These are phyloP conservation scores for Ustilago sp. DNA, from an alignment of 1,284 basidiomycete species.

Conservation along the genomic window DNA sequence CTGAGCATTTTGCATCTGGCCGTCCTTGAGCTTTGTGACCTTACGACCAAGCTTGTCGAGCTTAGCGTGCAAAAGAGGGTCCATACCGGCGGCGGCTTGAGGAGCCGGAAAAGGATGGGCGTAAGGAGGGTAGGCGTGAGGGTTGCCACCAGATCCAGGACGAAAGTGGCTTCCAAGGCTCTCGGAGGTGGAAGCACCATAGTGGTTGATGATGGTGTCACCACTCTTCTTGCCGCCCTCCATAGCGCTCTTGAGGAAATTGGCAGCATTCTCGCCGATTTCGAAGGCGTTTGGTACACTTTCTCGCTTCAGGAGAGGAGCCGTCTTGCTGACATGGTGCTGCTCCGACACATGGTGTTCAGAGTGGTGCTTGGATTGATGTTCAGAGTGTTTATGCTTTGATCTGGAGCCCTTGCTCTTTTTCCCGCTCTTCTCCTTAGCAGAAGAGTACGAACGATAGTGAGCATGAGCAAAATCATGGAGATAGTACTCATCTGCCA, in stretches of 20 bases:
- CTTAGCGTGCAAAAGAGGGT: slow-evolving; percentile 8
- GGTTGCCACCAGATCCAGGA: neutral
- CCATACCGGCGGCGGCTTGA: neutral
- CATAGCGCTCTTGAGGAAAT: neutral
- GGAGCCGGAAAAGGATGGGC: neutral
- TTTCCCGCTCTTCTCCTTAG: neutral
- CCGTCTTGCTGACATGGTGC: neutral
- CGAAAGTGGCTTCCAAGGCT: neutral
- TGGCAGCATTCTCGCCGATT: slow-evolving; percentile 2
- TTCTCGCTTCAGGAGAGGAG: slow-evolving; percentile 10
- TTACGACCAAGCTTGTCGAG: slow-evolving; percentile 4
- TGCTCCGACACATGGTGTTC: neutral
- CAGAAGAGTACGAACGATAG: neutral
- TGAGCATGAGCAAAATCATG: slow-evolving; percentile 1
- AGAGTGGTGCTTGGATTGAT: neutral
- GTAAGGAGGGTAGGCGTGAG: slow-evolving; percentile 10
- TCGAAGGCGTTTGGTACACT: neutral
- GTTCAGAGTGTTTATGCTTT: slow-evolving; percentile 1
- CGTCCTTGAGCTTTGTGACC: slow-evolving; percentile 8
- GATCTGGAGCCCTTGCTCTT: neutral
- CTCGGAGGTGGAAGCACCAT: neutral
- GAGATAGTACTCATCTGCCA: slow-evolving; percentile 18
- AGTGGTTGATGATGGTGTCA: slow-evolving; percentile 9
- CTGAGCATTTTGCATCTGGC: neutral
- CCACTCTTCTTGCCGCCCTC: slow-evolving; percentile 1